phyloP scores from a whole-genome alignment of 2,329 filamentous ascomycete genomes.

The Penicillium sp. region DNA sequence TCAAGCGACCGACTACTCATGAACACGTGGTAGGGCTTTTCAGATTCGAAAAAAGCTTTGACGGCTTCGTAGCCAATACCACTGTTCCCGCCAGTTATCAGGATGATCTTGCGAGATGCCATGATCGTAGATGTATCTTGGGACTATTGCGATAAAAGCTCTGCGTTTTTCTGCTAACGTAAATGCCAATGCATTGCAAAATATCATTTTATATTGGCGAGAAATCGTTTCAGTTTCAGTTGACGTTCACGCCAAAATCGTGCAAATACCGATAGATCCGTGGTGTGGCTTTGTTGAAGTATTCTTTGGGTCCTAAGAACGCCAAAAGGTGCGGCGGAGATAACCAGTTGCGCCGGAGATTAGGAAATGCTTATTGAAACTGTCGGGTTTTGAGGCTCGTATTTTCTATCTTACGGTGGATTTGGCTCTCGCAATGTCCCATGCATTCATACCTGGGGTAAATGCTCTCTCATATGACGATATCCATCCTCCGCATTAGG shows the following conservation, averaged over 20 bases:
- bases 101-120: conserved; percentile 6
- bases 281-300: background rate
- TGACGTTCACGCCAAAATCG: background rate
- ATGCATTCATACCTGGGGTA: too few species aligned
- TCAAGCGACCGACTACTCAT: conserved; percentile 13
- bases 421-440: too few species aligned
- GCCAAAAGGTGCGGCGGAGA: conserved; percentile 1
- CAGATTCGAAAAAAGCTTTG: conserved; percentile 10
- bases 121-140: conserved; percentile 3
- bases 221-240: too few species aligned
- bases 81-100: conserved; percentile 16
- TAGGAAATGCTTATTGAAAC: too few species aligned
- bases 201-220: background rate
- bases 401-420: too few species aligned
- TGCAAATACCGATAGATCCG: conserved; percentile 15
- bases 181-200: background rate
- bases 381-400: background rate
- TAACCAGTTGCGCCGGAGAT: background rate
- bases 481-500: too few species aligned
- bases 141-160: background rate
- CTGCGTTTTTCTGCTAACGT: background rate
- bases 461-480: too few species aligned
- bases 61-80: conserved; percentile 18
- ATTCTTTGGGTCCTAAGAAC: background rate
- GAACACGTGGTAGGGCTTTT: conserved; percentile 9